Evolutionary conservation across 2,329 filamentous ascomycete genomes (phyloP).

Genomic region (Acarospora socialis): DNA sequence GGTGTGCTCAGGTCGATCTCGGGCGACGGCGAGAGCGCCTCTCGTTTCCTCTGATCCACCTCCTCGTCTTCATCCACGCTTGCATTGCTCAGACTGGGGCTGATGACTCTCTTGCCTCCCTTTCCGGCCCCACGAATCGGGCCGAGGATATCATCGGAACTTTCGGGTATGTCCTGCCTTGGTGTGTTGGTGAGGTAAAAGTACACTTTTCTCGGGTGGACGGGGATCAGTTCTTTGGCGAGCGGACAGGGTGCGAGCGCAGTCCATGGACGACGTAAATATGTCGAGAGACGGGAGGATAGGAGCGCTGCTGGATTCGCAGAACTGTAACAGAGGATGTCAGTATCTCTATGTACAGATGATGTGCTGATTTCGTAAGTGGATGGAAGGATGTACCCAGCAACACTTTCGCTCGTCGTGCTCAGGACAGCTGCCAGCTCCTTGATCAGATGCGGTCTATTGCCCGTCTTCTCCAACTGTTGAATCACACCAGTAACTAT

Average conservation of each 20-base stretch:
- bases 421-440: slow-evolving; percentile 73
- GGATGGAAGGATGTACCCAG: slow-evolving; percentile 3
- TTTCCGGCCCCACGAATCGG: slow-evolving; percentile 9
- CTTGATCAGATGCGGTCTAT: slow-evolving; percentile 87
- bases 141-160: slow-evolving; percentile 37
- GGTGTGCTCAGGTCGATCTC: slow-evolving; percentile 83
- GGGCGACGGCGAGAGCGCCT: slow-evolving; percentile 71
- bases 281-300: slow-evolving; percentile 77
- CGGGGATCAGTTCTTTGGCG: slow-evolving; percentile 80
- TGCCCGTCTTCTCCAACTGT: slow-evolving; percentile 77
- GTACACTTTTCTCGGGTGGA: slow-evolving; percentile 88
- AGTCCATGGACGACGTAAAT: slow-evolving; percentile 77
- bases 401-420: slow-evolving; percentile 63
- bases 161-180: slow-evolving; percentile 65
- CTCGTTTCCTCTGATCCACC: slow-evolving; percentile 41
- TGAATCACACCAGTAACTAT: slow-evolving; percentile 84
- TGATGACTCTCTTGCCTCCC: slow-evolving; percentile 42
- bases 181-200: slow-evolving; percentile 88
- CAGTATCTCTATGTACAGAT: no score
- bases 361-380: slow-evolving; percentile 6
- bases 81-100: slow-evolving; percentile 65
- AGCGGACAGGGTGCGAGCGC: slow-evolving; percentile 69
- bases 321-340: slow-evolving; percentile 50
- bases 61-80: slow-evolving; percentile 59
- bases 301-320: slow-evolving; percentile 92